These are phyloP conservation scores for Lactarius pseudohatsudake DNA, from an alignment of 768 basidiomycete species.

Conservation along the genomic window DNA sequence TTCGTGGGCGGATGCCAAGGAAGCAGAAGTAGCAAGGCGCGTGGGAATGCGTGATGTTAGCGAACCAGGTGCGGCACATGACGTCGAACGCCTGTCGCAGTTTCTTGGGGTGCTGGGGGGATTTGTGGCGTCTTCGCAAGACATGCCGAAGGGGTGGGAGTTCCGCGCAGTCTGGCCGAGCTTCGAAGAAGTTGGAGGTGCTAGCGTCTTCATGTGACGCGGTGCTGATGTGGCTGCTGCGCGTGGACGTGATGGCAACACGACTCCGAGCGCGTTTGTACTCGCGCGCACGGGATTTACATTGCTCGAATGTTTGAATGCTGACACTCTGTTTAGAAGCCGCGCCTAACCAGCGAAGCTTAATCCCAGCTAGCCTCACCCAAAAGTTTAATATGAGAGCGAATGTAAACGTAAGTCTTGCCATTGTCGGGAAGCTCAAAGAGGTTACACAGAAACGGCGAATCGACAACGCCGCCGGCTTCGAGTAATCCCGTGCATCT, in stretches of 20 bases:
- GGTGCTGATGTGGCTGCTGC: neutral
- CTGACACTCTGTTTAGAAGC: neutral
- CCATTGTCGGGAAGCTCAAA: conserved; percentile 20
- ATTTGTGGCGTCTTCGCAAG: neutral
- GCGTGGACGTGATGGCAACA: neutral
- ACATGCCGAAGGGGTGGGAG: neutral
- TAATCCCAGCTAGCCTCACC: conserved; percentile 1
- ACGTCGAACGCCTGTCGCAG: conserved; percentile 3
- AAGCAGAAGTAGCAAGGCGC: conserved; percentile 15
- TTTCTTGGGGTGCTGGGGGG: neutral
- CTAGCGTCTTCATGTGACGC: neutral
- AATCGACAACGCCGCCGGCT: conserved; percentile 19
- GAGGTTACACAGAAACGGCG: conserved; percentile 16
- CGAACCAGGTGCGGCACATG: neutral
- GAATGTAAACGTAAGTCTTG: neutral
- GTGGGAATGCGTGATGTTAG: neutral
- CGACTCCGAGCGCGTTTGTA: neutral
- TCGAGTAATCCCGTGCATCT: conserved; percentile 16
- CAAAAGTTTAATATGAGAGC: neutral
- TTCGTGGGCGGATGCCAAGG: conserved; percentile 3
- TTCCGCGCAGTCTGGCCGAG: neutral
- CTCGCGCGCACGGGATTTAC: neutral
- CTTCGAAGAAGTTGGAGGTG: neutral
- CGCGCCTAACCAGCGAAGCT: neutral
- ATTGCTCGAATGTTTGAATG: neutral